Evolutionary conservation across 805 yeast species (phyloP).

Genomic region (Zygoascus ofunaensis): DNA sequence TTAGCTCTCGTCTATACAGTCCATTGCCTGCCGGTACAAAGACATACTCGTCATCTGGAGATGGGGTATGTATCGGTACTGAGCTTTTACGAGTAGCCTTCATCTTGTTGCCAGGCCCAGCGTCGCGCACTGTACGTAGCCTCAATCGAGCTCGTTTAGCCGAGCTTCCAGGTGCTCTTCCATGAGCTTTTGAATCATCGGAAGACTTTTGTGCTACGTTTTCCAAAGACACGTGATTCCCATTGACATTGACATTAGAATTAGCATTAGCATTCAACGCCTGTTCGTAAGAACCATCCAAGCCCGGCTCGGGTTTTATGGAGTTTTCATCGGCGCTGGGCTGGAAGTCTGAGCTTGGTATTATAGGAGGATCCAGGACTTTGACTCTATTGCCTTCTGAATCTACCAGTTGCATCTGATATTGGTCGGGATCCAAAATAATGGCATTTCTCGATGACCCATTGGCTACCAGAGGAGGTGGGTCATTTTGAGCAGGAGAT

Average conservation of each 20-base stretch:
- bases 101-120: background rate
- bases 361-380: constrained; percentile 11
- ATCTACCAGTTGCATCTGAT: constrained; percentile 19
- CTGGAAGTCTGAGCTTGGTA: constrained; percentile 1
- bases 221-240: background rate
- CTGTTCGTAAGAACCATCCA: too few relatives aligned
- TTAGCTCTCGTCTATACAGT: constrained; percentile 22
- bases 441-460: constrained; percentile 10
- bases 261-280: too few relatives aligned
- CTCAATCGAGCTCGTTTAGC: constrained; percentile 8
- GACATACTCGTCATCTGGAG: constrained; percentile 17
- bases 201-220: background rate
- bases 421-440: constrained; percentile 15
- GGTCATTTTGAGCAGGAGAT: constrained; percentile 6
- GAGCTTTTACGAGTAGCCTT: background rate
- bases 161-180: background rate
- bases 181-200: too few relatives aligned
- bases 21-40: constrained; percentile 29
- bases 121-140: background rate
- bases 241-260: background rate
- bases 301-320: too few relatives aligned
- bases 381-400: constrained; percentile 16
- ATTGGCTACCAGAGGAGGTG: background rate
- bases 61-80: background rate
- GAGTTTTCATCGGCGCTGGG: background rate